A percentile compares a stretch with the other conserved stretches of the same genome.
phyloP scores from a whole-genome alignment of 768 basidiomycete species.

The Hemileccinum impolitum region DNA sequence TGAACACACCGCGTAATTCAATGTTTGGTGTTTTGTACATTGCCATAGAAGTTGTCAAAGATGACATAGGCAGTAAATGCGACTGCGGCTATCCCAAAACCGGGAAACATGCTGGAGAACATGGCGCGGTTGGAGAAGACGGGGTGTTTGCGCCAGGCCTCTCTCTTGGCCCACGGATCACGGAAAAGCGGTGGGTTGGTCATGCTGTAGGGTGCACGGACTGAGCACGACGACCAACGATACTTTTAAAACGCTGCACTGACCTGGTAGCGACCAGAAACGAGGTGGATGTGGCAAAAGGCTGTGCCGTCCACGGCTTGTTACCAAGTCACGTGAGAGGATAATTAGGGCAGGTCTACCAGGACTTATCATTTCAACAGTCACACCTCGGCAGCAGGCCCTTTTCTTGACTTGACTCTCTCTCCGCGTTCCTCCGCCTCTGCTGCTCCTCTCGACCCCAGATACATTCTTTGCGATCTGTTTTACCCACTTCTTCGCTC shows the following conservation, averaged over 20 bases:
- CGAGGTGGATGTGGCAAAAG: background rate
- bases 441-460: slow-evolving; percentile 4
- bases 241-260: background rate
- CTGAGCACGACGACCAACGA: slow-evolving; percentile 10
- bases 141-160: slow-evolving; percentile 90
- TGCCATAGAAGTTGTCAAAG: slow-evolving; percentile 68
- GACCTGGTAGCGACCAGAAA: slow-evolving; percentile 20
- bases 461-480: slow-evolving; percentile 1
- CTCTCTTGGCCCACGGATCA: slow-evolving; percentile 92
- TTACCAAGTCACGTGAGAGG: slow-evolving; percentile 28
- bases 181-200: slow-evolving; percentile 70
- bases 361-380: slow-evolving; percentile 38
- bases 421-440: slow-evolving; percentile 25
- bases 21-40: slow-evolving; percentile 30
- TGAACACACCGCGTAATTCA: slow-evolving; percentile 10
- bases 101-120: slow-evolving; percentile 91
- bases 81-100: slow-evolving; percentile 88
- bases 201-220: slow-evolving; percentile 39
- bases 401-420: slow-evolving; percentile 32
- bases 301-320: background rate
- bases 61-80: slow-evolving; percentile 91
- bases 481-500: slow-evolving; percentile 26
- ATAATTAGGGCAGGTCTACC: slow-evolving; percentile 52
- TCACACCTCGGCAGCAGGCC: slow-evolving; percentile 19
- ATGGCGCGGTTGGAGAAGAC: slow-evolving; percentile 83